Percentiles rank a stretch among this genome's conserved stretches.
phyloP scores from a whole-genome alignment of 78 protist genomes.

The Cavenderia fasciculata region DNA sequence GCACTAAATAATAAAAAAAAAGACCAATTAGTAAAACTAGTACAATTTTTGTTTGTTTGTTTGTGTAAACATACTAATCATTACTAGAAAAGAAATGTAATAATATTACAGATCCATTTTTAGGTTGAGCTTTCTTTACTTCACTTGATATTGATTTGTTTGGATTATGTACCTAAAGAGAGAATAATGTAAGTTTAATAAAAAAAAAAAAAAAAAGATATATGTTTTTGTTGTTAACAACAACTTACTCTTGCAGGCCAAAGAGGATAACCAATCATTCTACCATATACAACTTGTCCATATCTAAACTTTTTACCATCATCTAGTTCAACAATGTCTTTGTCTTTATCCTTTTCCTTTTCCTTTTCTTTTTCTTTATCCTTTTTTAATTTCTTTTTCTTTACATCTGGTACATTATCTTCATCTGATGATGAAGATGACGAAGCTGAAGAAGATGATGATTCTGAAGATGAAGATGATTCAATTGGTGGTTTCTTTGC shows the following conservation, averaged over 20 bases:
- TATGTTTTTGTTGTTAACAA: neutral
- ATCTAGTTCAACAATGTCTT: neutral
- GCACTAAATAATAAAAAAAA: constrained; percentile 30
- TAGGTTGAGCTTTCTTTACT: constrained; percentile 73
- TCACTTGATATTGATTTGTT: constrained; percentile 26
- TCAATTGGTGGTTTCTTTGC: too few relatives aligned
- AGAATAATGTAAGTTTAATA: neutral
- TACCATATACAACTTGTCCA: constrained; percentile 70
- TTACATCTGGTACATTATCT: neutral
- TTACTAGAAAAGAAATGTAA: constrained; percentile 49
- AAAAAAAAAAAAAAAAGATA: too few relatives aligned
- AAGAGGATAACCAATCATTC: constrained; percentile 71
- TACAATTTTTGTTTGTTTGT: neutral
- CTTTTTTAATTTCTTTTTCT: neutral
- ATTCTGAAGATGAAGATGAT: neutral
- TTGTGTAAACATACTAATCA: constrained; percentile 59
- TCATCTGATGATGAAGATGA: neutral
- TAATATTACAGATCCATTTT: constrained; percentile 27
- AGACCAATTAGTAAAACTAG: neutral
- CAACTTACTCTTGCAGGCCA: constrained; percentile 72
- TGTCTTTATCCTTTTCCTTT: neutral
- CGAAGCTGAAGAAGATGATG: neutral
- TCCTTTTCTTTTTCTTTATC: neutral
- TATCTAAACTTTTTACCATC: constrained; percentile 46
- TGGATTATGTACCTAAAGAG: constrained; percentile 28